Evolutionary conservation across 2,329 filamentous ascomycete species (phyloP), one percentile per base, ranked within the genome.

Genomic region (Ilyonectria destructans): DNA sequence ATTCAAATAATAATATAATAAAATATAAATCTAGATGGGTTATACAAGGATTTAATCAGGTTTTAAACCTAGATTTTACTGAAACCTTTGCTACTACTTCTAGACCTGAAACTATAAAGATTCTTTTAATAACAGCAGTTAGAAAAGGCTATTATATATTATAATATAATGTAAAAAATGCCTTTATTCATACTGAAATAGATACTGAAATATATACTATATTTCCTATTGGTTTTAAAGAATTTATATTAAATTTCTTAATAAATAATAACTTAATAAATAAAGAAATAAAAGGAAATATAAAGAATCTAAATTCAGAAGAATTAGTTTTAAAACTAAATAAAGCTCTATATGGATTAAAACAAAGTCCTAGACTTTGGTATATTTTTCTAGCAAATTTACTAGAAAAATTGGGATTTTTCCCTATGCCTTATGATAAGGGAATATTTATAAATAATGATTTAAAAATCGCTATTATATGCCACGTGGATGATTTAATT

Each of bases 1-100:
- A 48, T 23, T 48, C 2, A 17, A 48, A 48, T 48, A 48, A 48
- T 19, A 48, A 48, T 48, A 48, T 48, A 19, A 48, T 48, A 17
- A 48, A 48, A 48, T 48, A 48, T 48, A 48, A 23, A 1, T 48
- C 6, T 48, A 48, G 10, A 48, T 48, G 1, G 21, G 17, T 19
- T 48, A 48, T 48, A 8, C 13, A 37, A 12, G 8, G 35, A 37
- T 37, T 37, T 37, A 37, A 48, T 48, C 17, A 19, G 17, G 17
- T 19, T 13, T 48, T 19, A 48, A 48, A 37, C 13, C 35, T 37
- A 26, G 4, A 26, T 26, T 26, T 26, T 26, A 26, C 26, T 26
- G 26, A 26, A 26, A 26, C 6, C 26, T 26, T 26, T 26, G 6
- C 26, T 26, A 26, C 26, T 26, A 26, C 26, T 26, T 26, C 6